Percentiles rank a stretch among this genome's conserved stretches.
These are phyloP conservation scores for Salix exigua DNA, from an alignment of 345 rosid species.

Conservation along the genomic window DNA sequence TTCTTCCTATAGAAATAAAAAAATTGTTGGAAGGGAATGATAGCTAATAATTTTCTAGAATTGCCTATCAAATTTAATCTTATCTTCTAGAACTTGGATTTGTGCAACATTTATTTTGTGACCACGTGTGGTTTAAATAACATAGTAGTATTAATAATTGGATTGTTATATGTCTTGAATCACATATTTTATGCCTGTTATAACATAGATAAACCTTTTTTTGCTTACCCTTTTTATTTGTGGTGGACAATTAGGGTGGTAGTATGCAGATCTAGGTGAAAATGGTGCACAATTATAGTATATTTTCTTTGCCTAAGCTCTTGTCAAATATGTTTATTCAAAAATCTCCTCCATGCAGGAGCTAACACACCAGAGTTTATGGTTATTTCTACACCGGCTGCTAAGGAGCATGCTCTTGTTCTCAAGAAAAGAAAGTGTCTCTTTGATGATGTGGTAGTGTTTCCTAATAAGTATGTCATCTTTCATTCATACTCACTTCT, in stretches of 20 bases:
- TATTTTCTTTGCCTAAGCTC: neutral
- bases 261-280: too few relatives aligned
- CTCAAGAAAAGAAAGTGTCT: too few relatives aligned
- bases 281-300: neutral
- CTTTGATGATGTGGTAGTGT: too few relatives aligned
- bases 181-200: neutral
- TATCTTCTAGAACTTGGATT: neutral
- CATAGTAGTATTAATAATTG: neutral
- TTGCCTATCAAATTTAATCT: neutral
- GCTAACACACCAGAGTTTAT: slow-evolving; percentile 39
- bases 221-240: neutral
- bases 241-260: neutral
- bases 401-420: slow-evolving; percentile 46
- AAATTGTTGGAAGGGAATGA: neutral
- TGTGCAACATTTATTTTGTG: neutral
- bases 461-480: too few relatives aligned
- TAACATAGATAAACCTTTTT: neutral
- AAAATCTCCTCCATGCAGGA: slow-evolving; percentile 31
- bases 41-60: neutral
- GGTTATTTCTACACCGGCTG: slow-evolving; percentile 57
- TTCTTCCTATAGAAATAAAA: too few relatives aligned
- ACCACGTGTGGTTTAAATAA: neutral
- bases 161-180: neutral
- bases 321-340: neutral
- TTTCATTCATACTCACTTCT: too few relatives aligned